Percentiles rank a stretch among this genome's conserved stretches.
Conservation (phyloP, 148 eudicot genomes). For the Chenopodium berlandieri region DNA sequence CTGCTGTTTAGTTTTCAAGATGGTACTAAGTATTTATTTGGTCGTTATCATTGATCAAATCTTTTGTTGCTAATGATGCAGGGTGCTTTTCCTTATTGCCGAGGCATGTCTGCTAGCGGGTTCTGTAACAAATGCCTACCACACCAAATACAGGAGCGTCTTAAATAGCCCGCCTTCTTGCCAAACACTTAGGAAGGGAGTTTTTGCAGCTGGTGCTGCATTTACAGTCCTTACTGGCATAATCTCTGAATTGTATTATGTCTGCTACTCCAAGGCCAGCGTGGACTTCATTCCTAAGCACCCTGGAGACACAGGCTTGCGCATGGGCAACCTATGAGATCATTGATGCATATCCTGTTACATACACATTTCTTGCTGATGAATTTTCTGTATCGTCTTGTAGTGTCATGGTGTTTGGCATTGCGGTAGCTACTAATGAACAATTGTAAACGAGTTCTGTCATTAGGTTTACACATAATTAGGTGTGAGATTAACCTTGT, state of each 20-base stretch:
- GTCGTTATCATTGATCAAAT: background rate
- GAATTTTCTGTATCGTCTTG: background rate
- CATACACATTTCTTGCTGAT: background rate
- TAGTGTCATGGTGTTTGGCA: background rate
- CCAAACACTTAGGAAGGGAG: slow-evolving; percentile 69
- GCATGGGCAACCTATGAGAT: slow-evolving; percentile 48
- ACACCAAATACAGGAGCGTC: slow-evolving; percentile 56
- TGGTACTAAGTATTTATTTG: no score
- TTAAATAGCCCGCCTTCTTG: slow-evolving; percentile 47
- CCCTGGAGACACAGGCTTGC: slow-evolving; percentile 51
- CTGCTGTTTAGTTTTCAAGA: no score
- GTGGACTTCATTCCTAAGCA: slow-evolving; percentile 29
- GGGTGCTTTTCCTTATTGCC: slow-evolving; percentile 82
- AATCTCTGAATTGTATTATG: slow-evolving; percentile 70
- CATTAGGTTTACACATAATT: background rate
- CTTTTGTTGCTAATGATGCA: slow-evolving; percentile 26
- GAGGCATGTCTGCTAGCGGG: slow-evolving; percentile 87
- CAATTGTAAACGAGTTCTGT: background rate
- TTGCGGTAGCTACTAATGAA: background rate
- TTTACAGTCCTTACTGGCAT: slow-evolving; percentile 72
- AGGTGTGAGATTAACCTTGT: slow-evolving; percentile 3
- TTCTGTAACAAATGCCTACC: slow-evolving; percentile 70
- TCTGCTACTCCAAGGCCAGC: slow-evolving; percentile 59
- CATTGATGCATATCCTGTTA: background rate
- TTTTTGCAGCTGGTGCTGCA: slow-evolving; percentile 86